Evolutionary conservation across 108 stramenopile genomes (phyloP), one percentile per base, ranked within the genome.

Genomic region (Aureococcus anophagefferens): DNA sequence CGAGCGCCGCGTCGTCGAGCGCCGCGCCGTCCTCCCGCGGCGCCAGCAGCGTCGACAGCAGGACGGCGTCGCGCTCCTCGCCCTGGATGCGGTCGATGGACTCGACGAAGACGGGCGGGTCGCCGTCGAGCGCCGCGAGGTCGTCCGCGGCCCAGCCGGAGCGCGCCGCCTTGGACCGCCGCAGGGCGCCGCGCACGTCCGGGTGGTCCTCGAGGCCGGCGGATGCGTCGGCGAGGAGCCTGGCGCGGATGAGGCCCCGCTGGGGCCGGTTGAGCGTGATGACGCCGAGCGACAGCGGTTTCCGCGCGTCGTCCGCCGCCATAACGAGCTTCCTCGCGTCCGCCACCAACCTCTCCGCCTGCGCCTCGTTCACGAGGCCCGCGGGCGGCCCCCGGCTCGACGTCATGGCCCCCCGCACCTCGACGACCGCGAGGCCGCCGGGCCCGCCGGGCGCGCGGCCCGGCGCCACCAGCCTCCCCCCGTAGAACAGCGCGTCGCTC

Each of bases 71-170:
- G 21, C 51, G 51, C 51, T 59, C 51, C 51, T 59, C 51, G 51
- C 51, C 51, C 51, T 59, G 51, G 51, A 59, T 59, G 21, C 51
- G 51, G 51, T 59, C 51, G 51, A 59, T 59, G 51, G 51, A 59
- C 51, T 59, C 51, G 51, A 59, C 25, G 51, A 59, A 59, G 51
- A 59, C 3, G 21, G 51, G 51, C 21, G 14, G 21, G 51, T 59
- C 51, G 51, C 51, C 21, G 37, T 40, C 11, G 37, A 40, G 37
- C 7, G 37, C 37, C 37, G 37, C 37, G 37, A 4, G 37, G 37
- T 40, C 37, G 7, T 4, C 7, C 37, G 37, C 11, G 7, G 37
- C 37, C n/a, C n/a, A n/a, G n/a, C n/a, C n/a, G n/a, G n/a, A n/a
- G n/a, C n/a, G n/a, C n/a, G n/a, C n/a, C n/a, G n/a, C n/a, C n/a